Evolutionary conservation across 192 early-diverging fungal species (phyloP).

Genomic region (Coemansia sp.): DNA sequence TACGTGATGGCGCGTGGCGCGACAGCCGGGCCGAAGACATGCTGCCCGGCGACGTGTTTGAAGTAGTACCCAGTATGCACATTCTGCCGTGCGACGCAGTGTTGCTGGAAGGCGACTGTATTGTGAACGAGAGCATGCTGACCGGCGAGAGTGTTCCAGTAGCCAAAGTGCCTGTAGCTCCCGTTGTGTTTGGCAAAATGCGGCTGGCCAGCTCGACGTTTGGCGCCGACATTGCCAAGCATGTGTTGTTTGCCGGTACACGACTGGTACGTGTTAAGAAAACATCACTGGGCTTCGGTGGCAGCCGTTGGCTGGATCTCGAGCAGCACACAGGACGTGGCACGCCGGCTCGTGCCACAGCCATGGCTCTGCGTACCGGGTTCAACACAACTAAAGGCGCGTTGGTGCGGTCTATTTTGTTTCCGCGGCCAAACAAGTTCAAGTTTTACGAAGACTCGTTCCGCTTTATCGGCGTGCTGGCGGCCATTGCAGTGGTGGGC

Average conservation of each 20-base stretch:
- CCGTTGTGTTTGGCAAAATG: slow-evolving; percentile 63
- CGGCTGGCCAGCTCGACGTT: slow-evolving; percentile 51
- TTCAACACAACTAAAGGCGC: slow-evolving; percentile 98
- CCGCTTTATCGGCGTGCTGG: slow-evolving; percentile 90
- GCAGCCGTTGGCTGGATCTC: slow-evolving; percentile 43
- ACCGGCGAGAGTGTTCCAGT: slow-evolving; percentile 97
- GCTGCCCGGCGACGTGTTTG: slow-evolving; percentile 94
- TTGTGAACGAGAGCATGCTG: slow-evolving; percentile 97
- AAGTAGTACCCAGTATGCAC: slow-evolving; percentile 62
- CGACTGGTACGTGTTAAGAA: slow-evolving; percentile 79
- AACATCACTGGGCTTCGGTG: slow-evolving; percentile 43
- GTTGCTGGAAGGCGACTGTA: slow-evolving; percentile 90
- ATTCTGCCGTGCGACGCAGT: slow-evolving; percentile 90
- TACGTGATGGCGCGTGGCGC: slow-evolving; percentile 59
- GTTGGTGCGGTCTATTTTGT: slow-evolving; percentile 91
- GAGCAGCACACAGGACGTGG: slow-evolving; percentile 48
- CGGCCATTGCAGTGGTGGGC: slow-evolving; percentile 75
- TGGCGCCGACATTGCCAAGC: slow-evolving; percentile 68
- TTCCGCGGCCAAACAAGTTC: slow-evolving; percentile 94
- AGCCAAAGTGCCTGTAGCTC: slow-evolving; percentile 79
- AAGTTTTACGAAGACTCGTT: slow-evolving; percentile 98
- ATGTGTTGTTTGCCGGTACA: slow-evolving; percentile 91
- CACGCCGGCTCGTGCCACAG: slow-evolving; percentile 60
- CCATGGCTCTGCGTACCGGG: slow-evolving; percentile 87
- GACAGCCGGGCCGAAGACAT: slow-evolving; percentile 69